Evolutionary conservation across 164 flowering plant genomes (phyloP).

Genomic region (Vitis cinerea): DNA sequence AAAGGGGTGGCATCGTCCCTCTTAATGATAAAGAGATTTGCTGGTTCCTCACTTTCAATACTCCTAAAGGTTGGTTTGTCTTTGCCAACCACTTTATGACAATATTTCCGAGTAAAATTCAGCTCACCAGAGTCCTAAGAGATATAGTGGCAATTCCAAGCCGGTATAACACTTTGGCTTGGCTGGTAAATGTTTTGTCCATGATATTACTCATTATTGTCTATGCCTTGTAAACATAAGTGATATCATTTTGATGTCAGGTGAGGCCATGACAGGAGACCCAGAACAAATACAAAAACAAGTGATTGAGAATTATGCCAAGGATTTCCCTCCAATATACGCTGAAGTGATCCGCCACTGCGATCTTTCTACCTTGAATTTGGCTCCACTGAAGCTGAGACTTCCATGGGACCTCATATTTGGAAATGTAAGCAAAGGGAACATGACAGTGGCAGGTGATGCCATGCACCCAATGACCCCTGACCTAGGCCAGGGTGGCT

Average conservation of each 20-base stretch:
- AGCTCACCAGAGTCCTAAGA: too few species aligned
- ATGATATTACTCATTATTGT: too few species aligned
- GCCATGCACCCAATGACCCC: conserved; percentile 64
- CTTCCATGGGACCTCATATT: conserved; percentile 38
- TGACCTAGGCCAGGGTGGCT: conserved; percentile 47
- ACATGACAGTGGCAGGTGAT: conserved; percentile 44
- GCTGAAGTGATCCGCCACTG: conserved; percentile 20
- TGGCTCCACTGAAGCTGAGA: conserved; percentile 38
- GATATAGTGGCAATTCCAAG: too few species aligned
- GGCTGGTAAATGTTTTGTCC: too few species aligned
- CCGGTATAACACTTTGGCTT: too few species aligned
- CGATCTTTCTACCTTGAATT: conserved; percentile 23
- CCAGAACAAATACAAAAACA: conserved; percentile 21
- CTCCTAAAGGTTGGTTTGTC: conserved; percentile 10
- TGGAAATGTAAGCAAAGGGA: conserved; percentile 20
- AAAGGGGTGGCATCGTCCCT: conserved; percentile 38
- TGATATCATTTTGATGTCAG: conserved; percentile 8
- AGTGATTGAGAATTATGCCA: conserved; percentile 21
- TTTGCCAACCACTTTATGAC: neutral
- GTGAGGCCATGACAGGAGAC: conserved; percentile 4
- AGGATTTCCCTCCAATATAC: conserved; percentile 27
- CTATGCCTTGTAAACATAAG: too few species aligned
- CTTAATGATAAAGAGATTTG: conserved; percentile 33
- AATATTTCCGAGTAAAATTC: too few species aligned
- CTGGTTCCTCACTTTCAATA: conserved; percentile 32